Evolutionary conservation across 2,329 filamentous ascomycete species (phyloP).

Genomic region (Elsinoe necatrix): DNA sequence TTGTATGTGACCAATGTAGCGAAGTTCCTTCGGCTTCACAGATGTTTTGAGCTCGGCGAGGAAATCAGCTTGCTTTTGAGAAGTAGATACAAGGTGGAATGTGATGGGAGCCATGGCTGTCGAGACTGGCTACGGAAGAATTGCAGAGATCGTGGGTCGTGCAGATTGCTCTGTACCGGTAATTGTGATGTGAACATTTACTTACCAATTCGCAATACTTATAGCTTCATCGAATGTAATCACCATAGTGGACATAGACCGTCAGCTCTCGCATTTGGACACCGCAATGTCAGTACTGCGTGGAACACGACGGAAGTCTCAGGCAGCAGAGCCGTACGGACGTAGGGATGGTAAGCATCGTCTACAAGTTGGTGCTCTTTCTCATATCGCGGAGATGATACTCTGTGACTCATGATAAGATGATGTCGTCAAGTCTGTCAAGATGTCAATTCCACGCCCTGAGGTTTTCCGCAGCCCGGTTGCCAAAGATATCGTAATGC

Average conservation of each 20-base stretch:
- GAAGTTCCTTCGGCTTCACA: constrained; percentile 13
- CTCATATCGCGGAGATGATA: background rate
- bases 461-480: too few relatives aligned
- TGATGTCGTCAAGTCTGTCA: background rate
- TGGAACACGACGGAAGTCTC: background rate
- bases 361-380: background rate
- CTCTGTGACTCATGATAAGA: background rate
- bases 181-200: background rate
- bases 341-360: background rate
- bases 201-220: background rate
- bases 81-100: constrained; percentile 18
- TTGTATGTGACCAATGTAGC: constrained; percentile 20
- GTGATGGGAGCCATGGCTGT: constrained; percentile 20
- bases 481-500: background rate
- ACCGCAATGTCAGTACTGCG: background rate
- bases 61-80: background rate
- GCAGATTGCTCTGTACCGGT: too few relatives aligned
- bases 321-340: background rate
- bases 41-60: background rate
- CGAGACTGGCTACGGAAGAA: too few relatives aligned
- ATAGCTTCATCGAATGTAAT: background rate
- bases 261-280: background rate
- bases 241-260: background rate
- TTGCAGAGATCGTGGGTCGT: too few relatives aligned
- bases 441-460: background rate